Percentiles rank a stretch among this genome's conserved stretches.
Conservation (phyloP, 176 grass and related monocot genomes). For the sorghum (Sorghum bicolor) region Sorghum_bicolor_NCBIv3 NC_012872.2:8241501-8242000, state of each 20-base stretch:
- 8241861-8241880: not conserved
- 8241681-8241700: not conserved
- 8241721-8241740: no score
- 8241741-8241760: not conserved
- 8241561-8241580: no score
- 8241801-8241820: not conserved
- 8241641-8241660: not conserved
- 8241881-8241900: conserved; percentile 22
- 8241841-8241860: not conserved
- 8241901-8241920: not conserved
- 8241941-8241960: conserved; percentile 41
- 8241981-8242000: conserved; percentile 53
- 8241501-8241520: no score
- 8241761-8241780: not conserved
- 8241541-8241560: no score
- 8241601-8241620: not conserved
- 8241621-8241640: not conserved
- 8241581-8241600: no score
- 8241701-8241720: no score
- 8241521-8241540: no score
- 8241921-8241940: conserved; percentile 25
- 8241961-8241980: conserved; percentile 56
- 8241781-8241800: not conserved
- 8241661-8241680: not conserved
- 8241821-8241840: not conserved